phyloP scores from a whole-genome alignment of 768 basidiomycete genomes.

The Panus rudis region DNA sequence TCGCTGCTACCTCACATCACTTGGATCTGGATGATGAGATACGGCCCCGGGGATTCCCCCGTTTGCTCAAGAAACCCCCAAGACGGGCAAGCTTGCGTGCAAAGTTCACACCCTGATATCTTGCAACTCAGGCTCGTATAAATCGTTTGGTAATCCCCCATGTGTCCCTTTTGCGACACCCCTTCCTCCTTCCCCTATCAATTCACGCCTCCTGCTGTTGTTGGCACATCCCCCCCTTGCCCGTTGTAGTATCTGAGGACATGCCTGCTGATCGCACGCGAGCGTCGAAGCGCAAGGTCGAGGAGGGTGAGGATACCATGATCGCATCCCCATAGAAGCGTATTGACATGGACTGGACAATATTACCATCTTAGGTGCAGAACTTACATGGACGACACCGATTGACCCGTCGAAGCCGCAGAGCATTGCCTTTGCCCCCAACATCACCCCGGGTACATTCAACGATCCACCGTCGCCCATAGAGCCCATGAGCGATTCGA shows the following conservation, averaged over 20 bases:
- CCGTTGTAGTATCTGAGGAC: neutral
- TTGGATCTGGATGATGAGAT: constrained; percentile 4
- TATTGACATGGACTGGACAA: constrained; percentile 11
- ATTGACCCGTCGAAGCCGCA: constrained; percentile 32
- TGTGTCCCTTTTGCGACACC: constrained; percentile 14
- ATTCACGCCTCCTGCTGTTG: neutral
- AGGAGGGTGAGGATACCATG: constrained; percentile 28
- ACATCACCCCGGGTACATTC: constrained; percentile 52
- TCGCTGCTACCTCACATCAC: neutral
- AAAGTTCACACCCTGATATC: constrained; percentile 7
- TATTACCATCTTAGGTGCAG: constrained; percentile 26
- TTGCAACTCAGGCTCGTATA: constrained; percentile 7
- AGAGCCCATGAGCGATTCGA: constrained; percentile 33
- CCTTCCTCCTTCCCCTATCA: constrained; percentile 13
- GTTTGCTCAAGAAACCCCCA: constrained; percentile 1
- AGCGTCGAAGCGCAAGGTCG: constrained; percentile 28
- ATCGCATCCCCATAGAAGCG: constrained; percentile 7
- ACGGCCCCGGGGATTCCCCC: neutral
- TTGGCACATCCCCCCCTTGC: constrained; percentile 2
- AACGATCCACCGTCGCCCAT: constrained; percentile 37
- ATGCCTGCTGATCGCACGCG: constrained; percentile 47
- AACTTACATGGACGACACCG: constrained; percentile 40
- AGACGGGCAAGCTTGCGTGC: constrained; percentile 4
- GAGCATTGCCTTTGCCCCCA: constrained; percentile 50
- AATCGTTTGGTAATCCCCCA: constrained; percentile 10